Base-by-base conservation (phyloP, 805 yeast genomes). In the Wickerhamomyces chaumierensis region DNA sequence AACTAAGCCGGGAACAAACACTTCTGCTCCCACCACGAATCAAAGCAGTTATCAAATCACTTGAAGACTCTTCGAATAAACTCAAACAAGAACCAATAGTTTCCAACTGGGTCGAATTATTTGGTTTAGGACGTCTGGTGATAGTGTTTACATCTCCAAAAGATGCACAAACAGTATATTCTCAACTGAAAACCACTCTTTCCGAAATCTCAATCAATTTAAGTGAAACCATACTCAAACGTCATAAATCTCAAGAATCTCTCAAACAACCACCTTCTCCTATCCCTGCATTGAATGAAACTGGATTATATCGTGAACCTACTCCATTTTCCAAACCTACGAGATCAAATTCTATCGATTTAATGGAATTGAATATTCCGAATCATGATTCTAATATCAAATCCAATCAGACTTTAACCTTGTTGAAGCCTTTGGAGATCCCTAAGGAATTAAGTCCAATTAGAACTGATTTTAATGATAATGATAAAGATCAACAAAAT, bases 71-170 rank as follows among this genome's bases (percentile, higher is more conserved):
- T 12, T 23, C 21, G 18, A 37, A 32, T 3, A 21, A 21, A 21
- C 29, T 25, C 4, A 25, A 9, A 9, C 13, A 31, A 11, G 11
- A 23, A 5, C 19, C 36, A 4, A 20, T 44, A 5, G 39, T 52
- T 15, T 45, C 51, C 29, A 58, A 60, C 35, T 64, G 57, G 51
- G 68, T 66, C 17, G 72, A 58, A 45, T 58, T 55, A 44, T 56
- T 51, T 23, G 73, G 49, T 51, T 58, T 55, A 40, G 64, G 59
- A 51, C 70, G 78, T 46, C 57, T 56, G 45, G 70, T 57, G 47
- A 58, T 64, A 14, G 58, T 61, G 3, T 42, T 63, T n/a, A 50
- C 49, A 31, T 47, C 52, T 31, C 59, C 55, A 33, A 38, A 33
- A 5, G 39, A 49, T 3, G 55, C 68, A 0, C 5, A 17, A 3